Conservation (phyloP, 495 filamentous ascomycete species). For the Chaetomidium leptoderma region DNA sequence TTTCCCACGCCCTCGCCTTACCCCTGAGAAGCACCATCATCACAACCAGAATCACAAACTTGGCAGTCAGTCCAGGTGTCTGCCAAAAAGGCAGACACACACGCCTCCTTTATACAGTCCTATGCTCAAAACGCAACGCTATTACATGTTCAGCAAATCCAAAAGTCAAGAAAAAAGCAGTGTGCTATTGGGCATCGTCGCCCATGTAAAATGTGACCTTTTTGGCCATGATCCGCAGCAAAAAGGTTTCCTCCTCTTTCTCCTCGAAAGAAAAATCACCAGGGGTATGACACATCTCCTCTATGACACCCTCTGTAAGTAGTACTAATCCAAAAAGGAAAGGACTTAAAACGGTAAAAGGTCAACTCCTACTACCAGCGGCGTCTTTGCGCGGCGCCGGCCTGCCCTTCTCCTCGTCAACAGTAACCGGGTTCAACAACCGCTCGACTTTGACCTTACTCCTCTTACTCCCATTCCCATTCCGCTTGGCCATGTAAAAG, state of each 20-base stretch:
- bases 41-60: too few relatives aligned
- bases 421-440: slow-evolving; percentile 5
- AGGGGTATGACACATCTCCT: slow-evolving; percentile 7
- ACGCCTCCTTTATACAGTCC: neutral
- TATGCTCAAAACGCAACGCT: neutral
- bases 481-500: slow-evolving; percentile 41
- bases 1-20: too few relatives aligned
- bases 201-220: neutral
- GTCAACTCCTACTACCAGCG: neutral
- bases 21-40: too few relatives aligned
- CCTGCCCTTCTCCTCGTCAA: neutral
- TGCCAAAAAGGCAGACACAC: neutral
- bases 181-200: neutral
- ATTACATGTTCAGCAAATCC: neutral
- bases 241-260: neutral
- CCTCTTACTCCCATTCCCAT: slow-evolving; percentile 8
- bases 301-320: slow-evolving; percentile 7
- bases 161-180: neutral
- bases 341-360: neutral
- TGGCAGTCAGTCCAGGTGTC: too few relatives aligned
- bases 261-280: neutral
- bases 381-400: too few relatives aligned
- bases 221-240: neutral
- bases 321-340: neutral
- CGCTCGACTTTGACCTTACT: slow-evolving; percentile 9